These are phyloP conservation scores for Globisporangium apiculatum DNA, from an alignment of 352 stramenopile genomes.

Conservation along the genomic window DNA sequence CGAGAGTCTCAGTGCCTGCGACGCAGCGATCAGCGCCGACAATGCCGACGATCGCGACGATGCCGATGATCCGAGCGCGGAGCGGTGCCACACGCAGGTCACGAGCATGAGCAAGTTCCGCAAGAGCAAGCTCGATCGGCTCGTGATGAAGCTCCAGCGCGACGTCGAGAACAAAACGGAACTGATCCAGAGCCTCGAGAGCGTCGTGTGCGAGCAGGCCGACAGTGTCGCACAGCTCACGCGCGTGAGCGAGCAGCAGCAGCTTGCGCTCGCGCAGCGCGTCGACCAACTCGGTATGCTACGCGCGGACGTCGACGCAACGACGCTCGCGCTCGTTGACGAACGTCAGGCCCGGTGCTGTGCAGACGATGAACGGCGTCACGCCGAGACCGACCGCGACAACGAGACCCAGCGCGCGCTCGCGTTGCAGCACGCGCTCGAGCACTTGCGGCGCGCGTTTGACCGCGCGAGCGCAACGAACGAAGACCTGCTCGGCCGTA, in stretches of 20 bases:
- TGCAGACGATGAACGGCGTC: conserved; percentile 18
- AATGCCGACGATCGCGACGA: conserved; percentile 5
- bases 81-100: conserved; percentile 19
- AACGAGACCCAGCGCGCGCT: conserved; percentile 43
- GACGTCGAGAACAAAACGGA: conserved; percentile 39
- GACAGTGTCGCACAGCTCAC: conserved; percentile 37
- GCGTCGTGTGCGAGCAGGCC: conserved; percentile 46
- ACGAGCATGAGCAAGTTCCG: conserved; percentile 58
- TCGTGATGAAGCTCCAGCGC: conserved; percentile 51
- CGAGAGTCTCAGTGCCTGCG: neutral
- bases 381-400: conserved; percentile 33
- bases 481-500: conserved; percentile 50
- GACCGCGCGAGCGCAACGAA: conserved; percentile 39
- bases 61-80: neutral
- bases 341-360: conserved; percentile 14
- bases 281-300: conserved; percentile 51
- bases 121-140: conserved; percentile 58
- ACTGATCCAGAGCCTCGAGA: conserved; percentile 39
- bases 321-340: conserved; percentile 16
- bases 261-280: conserved; percentile 25
- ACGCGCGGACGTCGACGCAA: conserved; percentile 36
- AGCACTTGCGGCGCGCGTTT: conserved; percentile 30
- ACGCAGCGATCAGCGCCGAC: neutral
- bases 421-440: conserved; percentile 32
- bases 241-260: conserved; percentile 33